These are phyloP conservation scores for Pythium guiyangense DNA, from an alignment of 352 stramenopile species.

Conservation along the genomic window DNA sequence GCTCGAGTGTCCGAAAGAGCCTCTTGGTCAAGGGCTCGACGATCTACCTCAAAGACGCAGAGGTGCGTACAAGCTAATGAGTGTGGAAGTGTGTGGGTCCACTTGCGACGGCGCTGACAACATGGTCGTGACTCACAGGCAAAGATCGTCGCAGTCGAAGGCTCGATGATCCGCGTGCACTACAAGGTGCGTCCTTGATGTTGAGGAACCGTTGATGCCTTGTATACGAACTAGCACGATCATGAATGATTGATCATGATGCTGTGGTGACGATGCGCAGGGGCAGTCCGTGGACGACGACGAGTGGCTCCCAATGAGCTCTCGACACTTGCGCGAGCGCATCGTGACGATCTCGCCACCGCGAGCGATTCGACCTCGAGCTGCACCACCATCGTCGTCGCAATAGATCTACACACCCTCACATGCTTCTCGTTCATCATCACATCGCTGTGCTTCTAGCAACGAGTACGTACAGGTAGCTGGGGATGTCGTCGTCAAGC, in stretches of 20 bases:
- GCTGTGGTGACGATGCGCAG: slow-evolving; percentile 17
- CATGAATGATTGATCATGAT: too few species aligned
- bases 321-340: slow-evolving; percentile 34
- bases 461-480: too few species aligned
- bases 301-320: slow-evolving; percentile 61
- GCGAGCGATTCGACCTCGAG: slow-evolving; percentile 14
- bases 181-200: slow-evolving; percentile 71
- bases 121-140: slow-evolving; percentile 22
- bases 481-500: too few species aligned
- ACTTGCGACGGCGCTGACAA: not conserved
- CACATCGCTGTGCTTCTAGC: too few species aligned
- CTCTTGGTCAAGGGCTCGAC: slow-evolving; percentile 60
- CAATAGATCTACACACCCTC: not conserved
- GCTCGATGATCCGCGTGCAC: slow-evolving; percentile 72
- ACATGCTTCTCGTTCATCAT: too few species aligned
- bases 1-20: slow-evolving; percentile 24
- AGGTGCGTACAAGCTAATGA: slow-evolving; percentile 21
- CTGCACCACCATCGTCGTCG: slow-evolving; percentile 1
- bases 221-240: too few species aligned
- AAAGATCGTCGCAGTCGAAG: slow-evolving; percentile 59
- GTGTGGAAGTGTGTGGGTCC: slow-evolving; percentile 1
- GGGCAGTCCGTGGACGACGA: slow-evolving; percentile 60
- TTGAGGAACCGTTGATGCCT: too few species aligned
- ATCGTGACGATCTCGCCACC: slow-evolving; percentile 36
- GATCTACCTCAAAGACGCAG: slow-evolving; percentile 57